Conservation (phyloP, 2,329 filamentous ascomycete species). For the Leptoxyphium fumago region DNA sequence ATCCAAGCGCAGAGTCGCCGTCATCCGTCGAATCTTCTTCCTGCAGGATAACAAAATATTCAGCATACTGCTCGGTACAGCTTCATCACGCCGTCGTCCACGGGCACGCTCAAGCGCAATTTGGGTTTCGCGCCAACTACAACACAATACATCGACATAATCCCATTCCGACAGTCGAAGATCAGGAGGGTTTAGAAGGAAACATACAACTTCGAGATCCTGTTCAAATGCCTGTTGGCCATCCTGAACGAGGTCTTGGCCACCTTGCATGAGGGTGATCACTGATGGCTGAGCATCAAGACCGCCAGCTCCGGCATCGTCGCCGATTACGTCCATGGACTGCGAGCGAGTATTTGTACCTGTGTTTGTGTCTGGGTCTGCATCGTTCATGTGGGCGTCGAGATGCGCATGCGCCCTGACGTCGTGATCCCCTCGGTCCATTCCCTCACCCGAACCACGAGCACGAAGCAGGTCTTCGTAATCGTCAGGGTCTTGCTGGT, state of each 20-base stretch:
- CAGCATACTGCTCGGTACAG: too few relatives aligned
- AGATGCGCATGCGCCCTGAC: background rate
- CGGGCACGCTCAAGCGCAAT: too few relatives aligned
- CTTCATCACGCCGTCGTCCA: too few relatives aligned
- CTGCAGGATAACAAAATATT: background rate
- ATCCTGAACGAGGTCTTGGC: background rate
- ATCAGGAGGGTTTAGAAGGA: too few relatives aligned
- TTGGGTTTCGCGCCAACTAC: too few relatives aligned
- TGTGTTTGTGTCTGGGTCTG: background rate
- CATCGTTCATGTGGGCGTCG: background rate
- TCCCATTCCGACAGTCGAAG: too few relatives aligned
- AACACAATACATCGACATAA: too few relatives aligned
- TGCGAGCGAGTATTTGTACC: too few relatives aligned
- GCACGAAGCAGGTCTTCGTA: too few relatives aligned
- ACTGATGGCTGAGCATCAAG: background rate
- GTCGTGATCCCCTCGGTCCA: background rate
- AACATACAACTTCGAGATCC: conserved; percentile 9
- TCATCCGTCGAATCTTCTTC: conserved; percentile 6
- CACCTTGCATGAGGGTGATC: background rate
- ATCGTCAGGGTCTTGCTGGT: too few relatives aligned
- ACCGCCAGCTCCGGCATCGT: too few relatives aligned
- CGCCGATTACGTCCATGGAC: too few relatives aligned
- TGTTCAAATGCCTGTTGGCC: conserved; percentile 20
- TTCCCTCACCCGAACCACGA: background rate
- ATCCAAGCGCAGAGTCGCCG: conserved; percentile 21